These are phyloP conservation scores for Penicillium sp. DNA, from an alignment of 2,329 filamentous ascomycete species.

Conservation along the genomic window DNA sequence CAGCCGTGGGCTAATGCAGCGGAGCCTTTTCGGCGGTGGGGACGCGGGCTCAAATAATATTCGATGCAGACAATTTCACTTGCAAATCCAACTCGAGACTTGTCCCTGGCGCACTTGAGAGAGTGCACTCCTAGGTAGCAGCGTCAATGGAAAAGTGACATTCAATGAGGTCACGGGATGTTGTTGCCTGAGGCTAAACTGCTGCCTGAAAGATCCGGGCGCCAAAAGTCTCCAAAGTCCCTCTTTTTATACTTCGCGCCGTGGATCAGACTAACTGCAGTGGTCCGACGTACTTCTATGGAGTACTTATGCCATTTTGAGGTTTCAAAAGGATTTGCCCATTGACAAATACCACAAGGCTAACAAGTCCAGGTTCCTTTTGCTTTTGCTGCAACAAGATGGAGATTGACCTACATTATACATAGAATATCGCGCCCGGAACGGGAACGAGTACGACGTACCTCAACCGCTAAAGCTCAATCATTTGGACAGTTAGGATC, in stretches of 20 bases:
- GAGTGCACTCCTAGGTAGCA: background rate
- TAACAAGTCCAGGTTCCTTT: no score
- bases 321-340: background rate
- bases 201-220: background rate
- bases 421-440: no score
- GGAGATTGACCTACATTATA: background rate
- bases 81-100: conserved; percentile 1
- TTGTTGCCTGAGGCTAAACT: background rate
- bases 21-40: conserved; percentile 27
- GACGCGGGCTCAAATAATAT: conserved; percentile 17
- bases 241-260: background rate
- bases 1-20: conserved; percentile 33
- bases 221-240: background rate
- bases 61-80: background rate
- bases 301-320: background rate
- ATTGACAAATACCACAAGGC: no score
- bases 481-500: background rate
- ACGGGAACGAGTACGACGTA: no score
- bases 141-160: background rate
- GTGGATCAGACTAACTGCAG: background rate
- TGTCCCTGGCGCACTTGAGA: background rate
- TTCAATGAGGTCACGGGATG: background rate
- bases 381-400: background rate
- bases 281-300: background rate
- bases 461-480: background rate